phyloP scores from a whole-genome alignment of 495 filamentous ascomycete genomes.

The Xylaria scruposa region DNA sequence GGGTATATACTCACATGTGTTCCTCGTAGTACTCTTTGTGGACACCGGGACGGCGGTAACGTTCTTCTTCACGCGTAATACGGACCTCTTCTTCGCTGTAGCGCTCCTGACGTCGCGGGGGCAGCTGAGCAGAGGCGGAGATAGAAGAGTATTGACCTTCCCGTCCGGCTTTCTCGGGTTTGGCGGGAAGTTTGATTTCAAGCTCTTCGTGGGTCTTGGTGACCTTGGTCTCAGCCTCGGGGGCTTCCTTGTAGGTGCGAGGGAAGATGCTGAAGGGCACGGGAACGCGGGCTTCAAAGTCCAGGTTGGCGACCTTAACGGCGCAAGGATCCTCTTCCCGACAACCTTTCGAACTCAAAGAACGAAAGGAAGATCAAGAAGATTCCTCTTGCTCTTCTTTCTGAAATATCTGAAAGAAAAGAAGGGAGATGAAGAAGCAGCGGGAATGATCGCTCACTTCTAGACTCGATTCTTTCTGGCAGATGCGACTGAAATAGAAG shows the following conservation, averaged over 20 bases:
- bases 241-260: constrained; percentile 93
- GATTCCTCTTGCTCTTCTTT: constrained; percentile 77
- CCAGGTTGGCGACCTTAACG: constrained; percentile 90
- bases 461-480: constrained; percentile 47
- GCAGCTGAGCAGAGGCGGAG: constrained; percentile 65
- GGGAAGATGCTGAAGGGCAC: constrained; percentile 99
- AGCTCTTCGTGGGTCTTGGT: constrained; percentile 82
- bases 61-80: constrained; percentile 71
- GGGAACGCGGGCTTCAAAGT: constrained; percentile 99
- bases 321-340: constrained; percentile 81
- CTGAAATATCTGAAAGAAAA: constrained; percentile 56
- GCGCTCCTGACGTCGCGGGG: constrained; percentile 69
- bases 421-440: constrained; percentile 42
- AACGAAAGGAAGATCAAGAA: constrained; percentile 95
- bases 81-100: constrained; percentile 84
- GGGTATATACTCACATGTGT: constrained; percentile 41
- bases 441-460: constrained; percentile 37
- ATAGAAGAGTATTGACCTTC: constrained; percentile 81
- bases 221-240: constrained; percentile 75
- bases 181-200: constrained; percentile 79
- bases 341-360: constrained; percentile 80
- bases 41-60: constrained; percentile 67
- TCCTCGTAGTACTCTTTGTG: constrained; percentile 63
- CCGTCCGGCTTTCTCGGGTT: constrained; percentile 77
- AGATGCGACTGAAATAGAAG: constrained; percentile 37